Evolutionary conservation across 805 yeast species (phyloP), one percentile per base, ranked within the genome.

Genomic region (Scheffersomyces coipomensis): DNA sequence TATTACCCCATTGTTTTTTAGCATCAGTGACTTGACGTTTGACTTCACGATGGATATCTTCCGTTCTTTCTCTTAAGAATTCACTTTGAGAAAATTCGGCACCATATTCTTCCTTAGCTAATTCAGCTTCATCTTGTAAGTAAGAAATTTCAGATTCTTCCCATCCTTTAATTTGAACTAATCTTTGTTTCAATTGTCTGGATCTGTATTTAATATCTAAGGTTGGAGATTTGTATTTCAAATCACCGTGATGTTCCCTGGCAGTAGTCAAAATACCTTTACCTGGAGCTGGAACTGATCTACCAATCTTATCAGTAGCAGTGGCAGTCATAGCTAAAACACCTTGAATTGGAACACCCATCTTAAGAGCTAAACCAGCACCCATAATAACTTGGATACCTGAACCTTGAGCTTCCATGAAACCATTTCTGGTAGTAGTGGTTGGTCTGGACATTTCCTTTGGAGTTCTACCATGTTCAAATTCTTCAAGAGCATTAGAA

Each of bases 231-330:
- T 84, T 80, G 75, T 79, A 85, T 68, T 85, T 83, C 73, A 83
- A 75, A 55, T 75, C 78, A 53, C 89, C 87, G 53, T 84, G 91
- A 60, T 83, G 81, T 73, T 95, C 99, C 60, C 95, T 84, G 43
- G 99, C 99, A 60, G 96, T 88, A 45, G 99, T 93, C 76, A 93
- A 78, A 52, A 93, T 86, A 84, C 99, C 99, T 75, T 91, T 88
- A 66, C 99, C 99, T 71, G 99, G 99, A 61, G 99, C 99, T 51
- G 99, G 99, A 51, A 93, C 91, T 36, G 98, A 90, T 73, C 97
- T 85, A 62, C 98, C 97, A 64, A 91, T 91, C 82, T 90, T 95
- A 69, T 93, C 99, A 45, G 96, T 80, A 38, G 99, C 99, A 58
- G 98, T 95, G 40, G 97, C 91, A 42, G 97, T 78, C 78, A 90